Evolutionary conservation across 257 asterid genomes (phyloP).

Genomic region (Ocimum tenuiflorum): DNA sequence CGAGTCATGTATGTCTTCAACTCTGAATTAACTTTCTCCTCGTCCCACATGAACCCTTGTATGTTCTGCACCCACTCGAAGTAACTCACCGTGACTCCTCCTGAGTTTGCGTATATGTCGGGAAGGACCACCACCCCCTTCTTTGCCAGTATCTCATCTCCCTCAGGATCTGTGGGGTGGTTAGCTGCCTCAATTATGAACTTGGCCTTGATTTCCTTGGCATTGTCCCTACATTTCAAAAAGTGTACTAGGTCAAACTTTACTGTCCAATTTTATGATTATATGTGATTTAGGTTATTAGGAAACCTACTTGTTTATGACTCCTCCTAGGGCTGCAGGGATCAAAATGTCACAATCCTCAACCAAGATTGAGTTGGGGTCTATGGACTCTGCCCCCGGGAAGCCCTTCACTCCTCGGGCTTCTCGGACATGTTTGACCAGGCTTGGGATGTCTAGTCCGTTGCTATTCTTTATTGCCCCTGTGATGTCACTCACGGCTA

Average conservation of each 20-base stretch:
- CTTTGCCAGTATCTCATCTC: constrained; percentile 74
- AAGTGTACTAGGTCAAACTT: no score
- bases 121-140: constrained; percentile 77
- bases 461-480: constrained; percentile 59
- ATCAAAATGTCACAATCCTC: constrained; percentile 83
- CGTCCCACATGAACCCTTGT: constrained; percentile 98
- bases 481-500: constrained; percentile 73
- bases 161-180: constrained; percentile 93
- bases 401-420: constrained; percentile 66
- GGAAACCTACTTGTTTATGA: constrained; percentile 44
- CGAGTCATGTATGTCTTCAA: constrained; percentile 70
- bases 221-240: constrained; percentile 38
- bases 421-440: constrained; percentile 45
- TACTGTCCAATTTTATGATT: no score
- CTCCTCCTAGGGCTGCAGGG: constrained; percentile 95
- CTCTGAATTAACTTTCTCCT: constrained; percentile 74
- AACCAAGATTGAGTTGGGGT: constrained; percentile 44
- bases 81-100: constrained; percentile 80
- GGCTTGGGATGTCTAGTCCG: constrained; percentile 49
- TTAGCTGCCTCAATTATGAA: constrained; percentile 79
- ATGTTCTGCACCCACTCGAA: constrained; percentile 95
- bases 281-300: no score
- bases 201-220: constrained; percentile 68
- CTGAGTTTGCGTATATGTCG: constrained; percentile 73
- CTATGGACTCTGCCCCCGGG: constrained; percentile 46